These are phyloP conservation scores for Andrographis paniculata DNA, from an alignment of 305 asterid species.

Conservation along the genomic window DNA sequence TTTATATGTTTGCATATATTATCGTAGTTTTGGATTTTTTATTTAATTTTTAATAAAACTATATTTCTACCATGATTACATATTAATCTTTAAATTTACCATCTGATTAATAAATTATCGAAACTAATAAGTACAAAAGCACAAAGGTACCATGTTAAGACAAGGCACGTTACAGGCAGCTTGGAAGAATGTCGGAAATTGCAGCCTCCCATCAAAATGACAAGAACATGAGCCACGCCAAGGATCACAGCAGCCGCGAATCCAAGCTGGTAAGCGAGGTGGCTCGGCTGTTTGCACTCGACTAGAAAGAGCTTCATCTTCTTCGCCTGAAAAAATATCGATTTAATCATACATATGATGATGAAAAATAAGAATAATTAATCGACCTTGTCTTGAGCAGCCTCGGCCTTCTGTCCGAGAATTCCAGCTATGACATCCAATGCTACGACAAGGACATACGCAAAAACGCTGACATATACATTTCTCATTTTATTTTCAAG, in stretches of 20 bases:
- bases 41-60: too few species aligned
- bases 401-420: conserved; percentile 79
- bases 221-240: conserved; percentile 50
- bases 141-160: conserved; percentile 48
- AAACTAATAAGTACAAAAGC: not conserved
- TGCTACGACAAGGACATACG: conserved; percentile 55
- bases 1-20: too few species aligned
- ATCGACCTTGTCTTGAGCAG: conserved; percentile 79
- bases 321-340: conserved; percentile 33
- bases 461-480: conserved; percentile 34
- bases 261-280: conserved; percentile 59
- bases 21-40: too few species aligned
- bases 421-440: conserved; percentile 64
- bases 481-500: too few species aligned
- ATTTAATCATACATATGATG: not conserved
- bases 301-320: conserved; percentile 61
- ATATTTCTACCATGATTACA: too few species aligned
- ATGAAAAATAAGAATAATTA: not conserved
- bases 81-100: not conserved
- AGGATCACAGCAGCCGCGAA: conserved; percentile 52
- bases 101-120: not conserved
- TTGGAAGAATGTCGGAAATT: conserved; percentile 40
- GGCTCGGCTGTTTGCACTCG: conserved; percentile 84
- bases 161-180: conserved; percentile 46
- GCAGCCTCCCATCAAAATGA: conserved; percentile 62